phyloP scores from a whole-genome alignment of 108 stramenopile genomes.

The Pseudonitzschia delicatissima region DNA sequence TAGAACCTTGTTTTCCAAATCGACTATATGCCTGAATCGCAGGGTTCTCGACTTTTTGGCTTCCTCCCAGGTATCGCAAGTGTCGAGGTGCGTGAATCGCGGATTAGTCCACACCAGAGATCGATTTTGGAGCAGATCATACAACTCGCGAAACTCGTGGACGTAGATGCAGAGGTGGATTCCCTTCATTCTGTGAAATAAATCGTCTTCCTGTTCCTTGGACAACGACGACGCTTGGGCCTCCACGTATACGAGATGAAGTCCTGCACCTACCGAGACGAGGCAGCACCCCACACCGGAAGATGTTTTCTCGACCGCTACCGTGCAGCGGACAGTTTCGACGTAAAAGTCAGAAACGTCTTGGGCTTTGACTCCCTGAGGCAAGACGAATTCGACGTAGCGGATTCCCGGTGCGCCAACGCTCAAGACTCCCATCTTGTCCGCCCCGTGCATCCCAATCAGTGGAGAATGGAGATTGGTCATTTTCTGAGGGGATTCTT shows the following conservation, averaged over 20 bases:
- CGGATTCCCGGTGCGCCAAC: conserved; percentile 30
- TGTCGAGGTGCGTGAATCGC: conserved; percentile 47
- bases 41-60: conserved; percentile 16
- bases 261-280: conserved; percentile 48
- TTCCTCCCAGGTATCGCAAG: conserved; percentile 59
- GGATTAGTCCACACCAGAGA: conserved; percentile 46
- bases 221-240: neutral
- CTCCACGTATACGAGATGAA: conserved; percentile 48
- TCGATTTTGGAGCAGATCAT: conserved; percentile 34
- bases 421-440: conserved; percentile 17
- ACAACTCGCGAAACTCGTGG: conserved; percentile 34
- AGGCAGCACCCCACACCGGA: conserved; percentile 17
- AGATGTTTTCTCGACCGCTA: neutral
- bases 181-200: conserved; percentile 29
- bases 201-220: conserved; percentile 32
- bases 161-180: conserved; percentile 49
- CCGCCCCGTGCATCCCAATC: conserved; percentile 1
- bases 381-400: conserved; percentile 45
- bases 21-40: conserved; percentile 6
- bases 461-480: conserved; percentile 12
- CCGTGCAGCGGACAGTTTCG: conserved; percentile 28
- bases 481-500: conserved; percentile 15
- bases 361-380: conserved; percentile 17
- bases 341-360: conserved; percentile 45
- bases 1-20: neutral